Evolutionary conservation across 2,329 filamentous ascomycete species (phyloP).

Genomic region (Ambrosiella xylebori): DNA sequence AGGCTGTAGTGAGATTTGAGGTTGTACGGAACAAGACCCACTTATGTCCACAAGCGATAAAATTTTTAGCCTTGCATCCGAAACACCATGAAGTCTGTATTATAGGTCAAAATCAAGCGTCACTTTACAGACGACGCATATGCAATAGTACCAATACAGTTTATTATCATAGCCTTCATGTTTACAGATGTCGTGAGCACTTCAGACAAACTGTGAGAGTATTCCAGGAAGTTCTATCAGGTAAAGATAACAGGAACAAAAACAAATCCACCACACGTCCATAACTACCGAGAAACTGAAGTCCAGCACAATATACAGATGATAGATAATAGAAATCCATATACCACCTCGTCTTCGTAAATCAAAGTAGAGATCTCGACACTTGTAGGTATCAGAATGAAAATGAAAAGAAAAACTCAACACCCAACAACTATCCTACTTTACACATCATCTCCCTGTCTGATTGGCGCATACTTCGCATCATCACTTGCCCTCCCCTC

Average conservation of each 20-base stretch:
- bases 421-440: background rate
- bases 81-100: background rate
- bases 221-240: background rate
- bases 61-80: background rate
- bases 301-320: too few species aligned
- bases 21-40: background rate
- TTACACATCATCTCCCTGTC: conserved; percentile 23
- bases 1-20: background rate
- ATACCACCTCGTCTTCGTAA: too few species aligned
- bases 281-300: too few species aligned
- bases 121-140: background rate
- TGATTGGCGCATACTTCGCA: conserved; percentile 24
- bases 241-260: background rate
- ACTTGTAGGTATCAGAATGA: too few species aligned
- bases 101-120: background rate
- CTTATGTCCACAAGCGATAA: background rate
- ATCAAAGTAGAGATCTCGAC: too few species aligned
- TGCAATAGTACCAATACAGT: background rate
- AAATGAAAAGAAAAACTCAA: background rate
- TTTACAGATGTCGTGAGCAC: background rate
- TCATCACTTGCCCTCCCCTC: conserved; percentile 19
- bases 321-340: too few species aligned
- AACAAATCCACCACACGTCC: background rate
- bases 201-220: background rate
- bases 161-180: background rate